Conservation (phyloP, 306 rosid genomes). For the Rosa persica region DNA sequence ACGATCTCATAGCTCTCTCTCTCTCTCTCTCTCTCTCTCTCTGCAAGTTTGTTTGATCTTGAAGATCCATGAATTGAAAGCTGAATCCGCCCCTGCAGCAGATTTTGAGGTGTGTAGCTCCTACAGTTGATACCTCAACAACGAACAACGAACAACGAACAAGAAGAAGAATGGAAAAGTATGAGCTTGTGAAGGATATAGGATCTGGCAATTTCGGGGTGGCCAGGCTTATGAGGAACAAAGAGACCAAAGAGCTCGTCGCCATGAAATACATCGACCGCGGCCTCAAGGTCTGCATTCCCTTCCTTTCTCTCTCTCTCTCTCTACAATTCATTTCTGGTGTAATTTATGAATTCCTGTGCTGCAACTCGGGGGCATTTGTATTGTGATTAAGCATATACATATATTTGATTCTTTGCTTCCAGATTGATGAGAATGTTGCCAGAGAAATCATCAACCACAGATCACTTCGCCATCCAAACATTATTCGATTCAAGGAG, state of each 20-base stretch:
- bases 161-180: constrained; percentile 52
- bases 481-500: constrained; percentile 81
- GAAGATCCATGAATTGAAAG: constrained; percentile 19
- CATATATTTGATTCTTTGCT: neutral
- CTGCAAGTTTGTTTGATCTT: neutral
- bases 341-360: too few species aligned
- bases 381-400: too few species aligned
- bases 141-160: neutral
- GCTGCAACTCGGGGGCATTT: too few species aligned
- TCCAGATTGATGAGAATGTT: constrained; percentile 80
- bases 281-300: constrained; percentile 46
- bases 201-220: constrained; percentile 91
- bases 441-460: constrained; percentile 85
- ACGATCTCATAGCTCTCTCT: neutral
- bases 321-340: too few species aligned
- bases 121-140: too few species aligned
- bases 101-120: neutral
- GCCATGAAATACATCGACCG: constrained; percentile 86
- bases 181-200: constrained; percentile 80
- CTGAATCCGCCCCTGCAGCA: neutral
- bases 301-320: neutral
- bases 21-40: constrained; percentile 1
- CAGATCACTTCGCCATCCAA: constrained; percentile 76
- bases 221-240: constrained; percentile 77
- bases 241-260: constrained; percentile 68